Evolutionary conservation across 305 asterid species (phyloP).

Genomic region (Petunia hybrid): DNA sequence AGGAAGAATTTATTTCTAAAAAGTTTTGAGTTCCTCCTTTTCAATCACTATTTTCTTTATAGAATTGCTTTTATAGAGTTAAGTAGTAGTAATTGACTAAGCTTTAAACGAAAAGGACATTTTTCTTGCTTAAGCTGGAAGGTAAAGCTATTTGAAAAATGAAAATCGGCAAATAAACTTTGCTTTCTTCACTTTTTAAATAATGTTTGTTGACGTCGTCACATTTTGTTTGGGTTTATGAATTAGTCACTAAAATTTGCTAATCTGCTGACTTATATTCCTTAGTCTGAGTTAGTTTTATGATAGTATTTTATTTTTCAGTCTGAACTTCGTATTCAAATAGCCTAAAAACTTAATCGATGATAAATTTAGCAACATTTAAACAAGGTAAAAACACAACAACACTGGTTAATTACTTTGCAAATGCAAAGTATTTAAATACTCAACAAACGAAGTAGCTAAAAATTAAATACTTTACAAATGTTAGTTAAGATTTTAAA

Average conservation of each 20-base stretch:
- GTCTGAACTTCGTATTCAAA: background rate
- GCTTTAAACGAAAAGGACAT: background rate
- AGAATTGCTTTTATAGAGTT: background rate
- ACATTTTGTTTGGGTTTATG: background rate
- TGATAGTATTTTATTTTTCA: background rate
- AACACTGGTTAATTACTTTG: too few relatives aligned
- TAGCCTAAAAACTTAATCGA: background rate
- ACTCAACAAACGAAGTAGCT: too few relatives aligned
- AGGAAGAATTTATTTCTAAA: too few relatives aligned
- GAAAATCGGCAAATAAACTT: background rate
- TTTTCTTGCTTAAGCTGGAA: conserved; percentile 16
- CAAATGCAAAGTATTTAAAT: too few relatives aligned
- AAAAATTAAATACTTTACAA: too few relatives aligned
- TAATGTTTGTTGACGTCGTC: background rate
- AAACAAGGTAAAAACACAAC: too few relatives aligned
- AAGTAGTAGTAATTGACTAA: conserved; percentile 5
- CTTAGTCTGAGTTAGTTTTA: background rate
- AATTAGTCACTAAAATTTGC: background rate
- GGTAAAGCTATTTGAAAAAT: background rate
- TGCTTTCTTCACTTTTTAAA: background rate
- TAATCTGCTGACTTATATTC: background rate
- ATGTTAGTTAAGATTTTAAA: too few relatives aligned
- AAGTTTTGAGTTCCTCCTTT: background rate
- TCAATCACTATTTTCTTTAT: background rate
- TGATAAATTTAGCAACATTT: too few relatives aligned